These are phyloP conservation scores for Groenewaldozyma auringiensis DNA, from an alignment of 1,139 yeast species.

Conservation along the genomic window DNA sequence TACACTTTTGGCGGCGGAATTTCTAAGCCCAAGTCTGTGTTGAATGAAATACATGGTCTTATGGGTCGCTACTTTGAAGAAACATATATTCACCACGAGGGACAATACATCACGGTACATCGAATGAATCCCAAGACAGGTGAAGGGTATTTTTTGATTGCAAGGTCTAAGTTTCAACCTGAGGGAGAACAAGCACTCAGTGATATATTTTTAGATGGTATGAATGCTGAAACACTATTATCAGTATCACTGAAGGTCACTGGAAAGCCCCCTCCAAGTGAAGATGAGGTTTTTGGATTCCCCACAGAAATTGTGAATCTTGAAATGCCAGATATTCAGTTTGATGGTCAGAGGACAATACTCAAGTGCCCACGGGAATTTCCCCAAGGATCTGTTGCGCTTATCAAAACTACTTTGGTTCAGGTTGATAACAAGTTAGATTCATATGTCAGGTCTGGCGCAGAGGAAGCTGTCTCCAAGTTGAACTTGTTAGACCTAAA, in stretches of 20 bases:
- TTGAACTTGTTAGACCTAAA: conserved; percentile 66
- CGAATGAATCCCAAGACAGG: conserved; percentile 79
- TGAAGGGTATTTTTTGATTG: conserved; percentile 80
- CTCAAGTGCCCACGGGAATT: conserved; percentile 53
- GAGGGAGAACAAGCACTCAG: conserved; percentile 43
- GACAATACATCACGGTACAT: conserved; percentile 85
- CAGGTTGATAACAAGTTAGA: conserved; percentile 58
- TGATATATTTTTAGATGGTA: conserved; percentile 60
- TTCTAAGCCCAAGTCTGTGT: conserved; percentile 54
- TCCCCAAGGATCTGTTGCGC: conserved; percentile 87
- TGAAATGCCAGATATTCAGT: conserved; percentile 42
- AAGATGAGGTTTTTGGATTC: conserved; percentile 42
- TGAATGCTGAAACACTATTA: conserved; percentile 53
- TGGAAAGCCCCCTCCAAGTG: conserved; percentile 41
- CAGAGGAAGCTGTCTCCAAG: conserved; percentile 57
- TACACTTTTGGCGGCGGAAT: conserved; percentile 67
- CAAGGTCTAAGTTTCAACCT: conserved; percentile 65
- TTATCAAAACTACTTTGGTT: conserved; percentile 55
- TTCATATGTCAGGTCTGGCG: conserved; percentile 60
- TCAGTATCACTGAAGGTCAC: conserved; percentile 48
- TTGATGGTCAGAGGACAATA: conserved; percentile 37
- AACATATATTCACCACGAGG: conserved; percentile 91
- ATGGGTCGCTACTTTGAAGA: conserved; percentile 73
- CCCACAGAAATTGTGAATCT: conserved; percentile 57
- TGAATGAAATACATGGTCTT: conserved; percentile 55